Conservation (phyloP, 495 filamentous ascomycete genomes). For the Aspergillus bertholletiae region DNA sequence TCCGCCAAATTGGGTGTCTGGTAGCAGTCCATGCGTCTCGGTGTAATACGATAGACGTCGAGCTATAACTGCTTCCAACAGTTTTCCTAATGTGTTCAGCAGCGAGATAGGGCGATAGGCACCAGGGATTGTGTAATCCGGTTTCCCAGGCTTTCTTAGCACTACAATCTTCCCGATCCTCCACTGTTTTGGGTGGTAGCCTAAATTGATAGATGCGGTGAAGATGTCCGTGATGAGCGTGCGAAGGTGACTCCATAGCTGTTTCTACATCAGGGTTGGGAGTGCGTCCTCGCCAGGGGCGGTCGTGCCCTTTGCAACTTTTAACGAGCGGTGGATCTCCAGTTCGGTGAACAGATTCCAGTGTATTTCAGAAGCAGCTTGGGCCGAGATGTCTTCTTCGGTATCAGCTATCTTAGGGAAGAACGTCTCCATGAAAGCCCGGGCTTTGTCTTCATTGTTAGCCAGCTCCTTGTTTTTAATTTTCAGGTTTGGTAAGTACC, state of each 20-base stretch:
- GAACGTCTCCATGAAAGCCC: conserved; percentile 22
- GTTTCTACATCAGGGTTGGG: conserved; percentile 20
- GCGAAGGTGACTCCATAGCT: conserved; percentile 16
- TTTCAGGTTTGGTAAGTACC: conserved; percentile 12
- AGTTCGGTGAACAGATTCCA: conserved; percentile 22
- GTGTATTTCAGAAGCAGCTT: conserved; percentile 5
- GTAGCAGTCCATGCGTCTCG: conserved; percentile 22
- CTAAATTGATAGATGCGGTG: conserved; percentile 14
- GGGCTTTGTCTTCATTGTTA: conserved; percentile 21
- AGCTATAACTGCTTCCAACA: conserved; percentile 23
- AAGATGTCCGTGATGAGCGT: conserved; percentile 16
- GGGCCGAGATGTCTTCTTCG: background rate
- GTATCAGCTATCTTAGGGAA: conserved; percentile 17
- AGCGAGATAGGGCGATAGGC: conserved; percentile 25
- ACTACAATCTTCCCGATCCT: conserved; percentile 20
- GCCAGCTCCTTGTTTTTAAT: conserved; percentile 7
- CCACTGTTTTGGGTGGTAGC: conserved; percentile 19
- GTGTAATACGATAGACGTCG: conserved; percentile 14
- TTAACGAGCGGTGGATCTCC: conserved; percentile 21
- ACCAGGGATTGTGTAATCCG: conserved; percentile 18
- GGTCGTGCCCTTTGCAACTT: conserved; percentile 15
- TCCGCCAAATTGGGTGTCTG: conserved; percentile 22
- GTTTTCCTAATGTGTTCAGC: conserved; percentile 25
- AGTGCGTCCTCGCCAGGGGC: conserved; percentile 24
- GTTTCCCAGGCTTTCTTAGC: conserved; percentile 21